These are phyloP conservation scores for Hanseniaspora pseudoguilliermondii DNA, from an alignment of 805 yeast species.

Conservation along the genomic window DNA sequence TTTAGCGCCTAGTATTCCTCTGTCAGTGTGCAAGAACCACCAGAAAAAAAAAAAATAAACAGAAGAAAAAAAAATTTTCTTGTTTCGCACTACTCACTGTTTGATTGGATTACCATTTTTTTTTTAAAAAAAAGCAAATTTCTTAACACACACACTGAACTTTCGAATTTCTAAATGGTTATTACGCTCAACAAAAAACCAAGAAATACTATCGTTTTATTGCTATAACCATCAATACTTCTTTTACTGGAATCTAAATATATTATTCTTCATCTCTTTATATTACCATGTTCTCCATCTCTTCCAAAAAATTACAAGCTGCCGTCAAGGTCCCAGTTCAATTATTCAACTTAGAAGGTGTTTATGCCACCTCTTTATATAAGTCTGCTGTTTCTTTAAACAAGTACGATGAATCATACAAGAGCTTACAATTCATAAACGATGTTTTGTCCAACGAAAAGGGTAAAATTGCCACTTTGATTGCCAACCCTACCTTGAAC, in stretches of 20 bases:
- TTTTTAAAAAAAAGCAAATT: too few relatives aligned
- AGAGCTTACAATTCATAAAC: slow-evolving; percentile 49
- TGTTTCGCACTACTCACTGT: too few relatives aligned
- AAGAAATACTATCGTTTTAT: slow-evolving; percentile 1
- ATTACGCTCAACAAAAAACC: background rate
- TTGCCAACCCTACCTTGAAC: slow-evolving; percentile 76
- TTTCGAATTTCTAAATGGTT: background rate
- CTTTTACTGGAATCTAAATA: background rate
- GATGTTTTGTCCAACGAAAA: slow-evolving; percentile 44
- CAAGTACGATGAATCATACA: slow-evolving; percentile 55
- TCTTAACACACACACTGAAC: too few relatives aligned
- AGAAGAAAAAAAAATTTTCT: background rate
- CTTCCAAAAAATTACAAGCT: slow-evolving; percentile 60
- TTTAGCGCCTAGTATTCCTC: too few relatives aligned
- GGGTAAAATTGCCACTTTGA: slow-evolving; percentile 44
- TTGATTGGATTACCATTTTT: too few relatives aligned
- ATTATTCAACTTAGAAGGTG: slow-evolving; percentile 89
- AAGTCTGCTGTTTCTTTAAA: slow-evolving; percentile 79
- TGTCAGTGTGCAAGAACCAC: too few relatives aligned
- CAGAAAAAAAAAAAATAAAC: background rate
- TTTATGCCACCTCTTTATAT: slow-evolving; percentile 90
- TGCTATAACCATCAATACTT: background rate
- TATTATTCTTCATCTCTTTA: background rate
- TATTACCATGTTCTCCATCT: slow-evolving; percentile 44
- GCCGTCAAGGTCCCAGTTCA: slow-evolving; percentile 77